Conservation (phyloP, 2,329 filamentous ascomycete species). For the Cephalotrichum gorgonifer region DNA sequence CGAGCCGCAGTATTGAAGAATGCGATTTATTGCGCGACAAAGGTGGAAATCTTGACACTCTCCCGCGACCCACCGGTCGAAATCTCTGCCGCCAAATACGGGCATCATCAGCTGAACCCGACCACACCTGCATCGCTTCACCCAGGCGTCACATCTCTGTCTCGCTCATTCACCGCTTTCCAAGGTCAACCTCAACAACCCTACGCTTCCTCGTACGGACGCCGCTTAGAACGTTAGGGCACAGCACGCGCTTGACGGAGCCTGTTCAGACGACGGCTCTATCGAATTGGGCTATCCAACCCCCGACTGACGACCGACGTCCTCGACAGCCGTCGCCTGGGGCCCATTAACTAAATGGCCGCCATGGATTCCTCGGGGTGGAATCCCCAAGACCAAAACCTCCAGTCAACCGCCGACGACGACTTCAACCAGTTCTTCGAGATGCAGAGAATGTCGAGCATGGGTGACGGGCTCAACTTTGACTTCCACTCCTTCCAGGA, state of each 20-base stretch:
- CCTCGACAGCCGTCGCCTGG: neutral
- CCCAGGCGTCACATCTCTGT: neutral
- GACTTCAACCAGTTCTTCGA: constrained; percentile 57
- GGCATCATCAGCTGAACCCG: neutral
- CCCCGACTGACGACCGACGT: neutral
- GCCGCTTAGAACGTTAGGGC: no score
- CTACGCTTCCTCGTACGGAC: neutral
- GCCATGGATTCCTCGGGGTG: constrained; percentile 41
- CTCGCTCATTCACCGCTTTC: neutral
- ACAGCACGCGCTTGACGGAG: neutral
- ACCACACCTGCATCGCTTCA: neutral
- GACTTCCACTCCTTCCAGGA: constrained; percentile 47
- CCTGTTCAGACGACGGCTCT: neutral
- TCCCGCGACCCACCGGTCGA: neutral
- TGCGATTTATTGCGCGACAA: neutral
- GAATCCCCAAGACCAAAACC: constrained; percentile 45
- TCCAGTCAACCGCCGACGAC: constrained; percentile 42
- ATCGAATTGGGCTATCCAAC: neutral
- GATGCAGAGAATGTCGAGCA: constrained; percentile 43
- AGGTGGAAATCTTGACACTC: neutral
- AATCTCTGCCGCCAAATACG: no score
- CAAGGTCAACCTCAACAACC: neutral
- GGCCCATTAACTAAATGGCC: neutral
- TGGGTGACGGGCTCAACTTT: constrained; percentile 46
- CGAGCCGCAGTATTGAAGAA: neutral